phyloP scores from a whole-genome alignment of 208 protist species.

The Wallacemonas sp. region DNA sequence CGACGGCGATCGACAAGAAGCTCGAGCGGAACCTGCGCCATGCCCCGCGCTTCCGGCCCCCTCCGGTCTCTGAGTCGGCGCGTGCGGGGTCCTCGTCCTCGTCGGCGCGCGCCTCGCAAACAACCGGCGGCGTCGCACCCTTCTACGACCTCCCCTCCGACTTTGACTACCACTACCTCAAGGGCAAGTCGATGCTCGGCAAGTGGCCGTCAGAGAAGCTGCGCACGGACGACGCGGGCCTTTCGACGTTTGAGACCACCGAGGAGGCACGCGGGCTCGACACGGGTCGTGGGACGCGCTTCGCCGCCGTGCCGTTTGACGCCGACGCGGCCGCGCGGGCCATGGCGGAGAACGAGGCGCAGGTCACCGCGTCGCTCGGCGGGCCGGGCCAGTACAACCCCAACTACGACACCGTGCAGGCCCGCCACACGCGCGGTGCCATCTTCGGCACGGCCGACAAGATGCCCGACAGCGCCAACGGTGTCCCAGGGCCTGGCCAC shows the following conservation, averaged over 20 bases:
- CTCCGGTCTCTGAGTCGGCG: conserved; percentile 24
- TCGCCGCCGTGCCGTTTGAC: conserved; percentile 40
- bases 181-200: conserved; percentile 63
- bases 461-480: not conserved
- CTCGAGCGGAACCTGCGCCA: conserved; percentile 51
- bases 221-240: conserved; percentile 20
- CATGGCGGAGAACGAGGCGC: conserved; percentile 23
- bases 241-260: conserved; percentile 17
- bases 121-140: not conserved
- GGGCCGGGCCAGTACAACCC: conserved; percentile 25
- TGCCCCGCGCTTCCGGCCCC: conserved; percentile 45
- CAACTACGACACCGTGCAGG: conserved; percentile 32
- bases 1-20: conserved; percentile 42
- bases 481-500: conserved; percentile 61
- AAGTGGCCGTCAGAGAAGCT: conserved; percentile 20
- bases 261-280: conserved; percentile 4
- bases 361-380: conserved; percentile 29
- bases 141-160: conserved; percentile 66
- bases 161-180: conserved; percentile 77
- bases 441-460: conserved; percentile 17
- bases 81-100: not conserved
- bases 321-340: conserved; percentile 19
- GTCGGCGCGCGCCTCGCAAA: conserved; percentile 12
- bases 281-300: conserved; percentile 29
- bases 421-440: conserved; percentile 13